phyloP scores from a whole-genome alignment of 495 filamentous ascomycete genomes.

The Parathielavia hyrcaniae region DNA sequence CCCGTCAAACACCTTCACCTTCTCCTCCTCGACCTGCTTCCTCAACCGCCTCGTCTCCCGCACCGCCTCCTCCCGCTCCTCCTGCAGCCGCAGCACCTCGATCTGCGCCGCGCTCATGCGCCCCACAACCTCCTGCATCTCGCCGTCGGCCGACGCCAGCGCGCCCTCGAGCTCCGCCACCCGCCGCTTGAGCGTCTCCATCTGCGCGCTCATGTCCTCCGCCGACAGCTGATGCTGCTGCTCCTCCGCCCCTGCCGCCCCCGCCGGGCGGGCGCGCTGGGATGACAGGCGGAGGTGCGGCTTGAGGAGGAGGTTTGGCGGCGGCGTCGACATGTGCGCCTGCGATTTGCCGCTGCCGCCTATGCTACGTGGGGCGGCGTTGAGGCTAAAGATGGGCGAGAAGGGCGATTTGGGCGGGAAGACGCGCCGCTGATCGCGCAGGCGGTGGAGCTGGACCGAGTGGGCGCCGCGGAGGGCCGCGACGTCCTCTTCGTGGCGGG shows the following conservation, averaged over 20 bases:
- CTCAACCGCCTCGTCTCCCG: conserved; percentile 74
- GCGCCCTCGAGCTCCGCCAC: conserved; percentile 70
- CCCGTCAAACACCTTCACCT: conserved; percentile 41
- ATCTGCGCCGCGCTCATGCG: conserved; percentile 93
- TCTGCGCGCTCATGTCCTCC: conserved; percentile 56
- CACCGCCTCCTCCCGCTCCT: conserved; percentile 83
- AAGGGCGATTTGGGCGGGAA: conserved; percentile 53
- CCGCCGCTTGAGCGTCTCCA: conserved; percentile 62
- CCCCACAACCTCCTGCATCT: conserved; percentile 91
- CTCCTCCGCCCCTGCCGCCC: no score
- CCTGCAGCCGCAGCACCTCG: conserved; percentile 85
- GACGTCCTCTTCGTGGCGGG: conserved; percentile 81
- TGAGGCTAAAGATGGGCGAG: conserved; percentile 54
- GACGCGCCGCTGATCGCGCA: conserved; percentile 47
- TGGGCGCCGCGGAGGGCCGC: conserved; percentile 67
- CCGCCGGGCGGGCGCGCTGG: background rate
- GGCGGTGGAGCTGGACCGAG: conserved; percentile 66
- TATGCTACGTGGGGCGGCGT: background rate
- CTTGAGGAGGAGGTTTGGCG: conserved; percentile 4
- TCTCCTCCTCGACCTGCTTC: conserved; percentile 44
- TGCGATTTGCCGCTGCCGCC: background rate
- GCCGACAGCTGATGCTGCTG: no score
- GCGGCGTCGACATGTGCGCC: conserved; percentile 39
- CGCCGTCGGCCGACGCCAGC: conserved; percentile 71
- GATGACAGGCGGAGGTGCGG: background rate